A percentile compares a stretch with the other conserved stretches of the same genome.
Conservation (phyloP, 1,139 yeast genomes). For the Pichia sp. region DNA sequence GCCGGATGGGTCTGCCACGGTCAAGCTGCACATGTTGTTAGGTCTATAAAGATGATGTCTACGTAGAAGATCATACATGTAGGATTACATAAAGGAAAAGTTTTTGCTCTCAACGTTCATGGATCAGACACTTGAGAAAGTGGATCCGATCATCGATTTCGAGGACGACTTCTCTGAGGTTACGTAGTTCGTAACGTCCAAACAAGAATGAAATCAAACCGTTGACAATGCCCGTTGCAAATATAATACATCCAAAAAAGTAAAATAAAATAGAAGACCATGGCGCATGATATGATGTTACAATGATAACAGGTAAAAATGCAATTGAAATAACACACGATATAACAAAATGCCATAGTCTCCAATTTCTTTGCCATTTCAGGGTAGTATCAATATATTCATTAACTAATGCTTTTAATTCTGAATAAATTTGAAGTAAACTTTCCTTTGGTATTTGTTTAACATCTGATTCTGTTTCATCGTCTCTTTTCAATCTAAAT, state of each 20-base stretch:
- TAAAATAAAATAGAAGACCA: conserved; percentile 59
- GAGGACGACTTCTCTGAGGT: conserved; percentile 59
- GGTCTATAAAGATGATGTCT: too few relatives aligned
- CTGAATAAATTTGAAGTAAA: conserved; percentile 41
- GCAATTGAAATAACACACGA: conserved; percentile 49
- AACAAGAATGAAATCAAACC: conserved; percentile 77
- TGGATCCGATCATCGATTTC: conserved; percentile 48
- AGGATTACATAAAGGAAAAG: too few relatives aligned
- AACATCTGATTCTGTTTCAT: not conserved
- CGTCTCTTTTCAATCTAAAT: conserved; percentile 26
- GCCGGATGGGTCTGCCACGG: too few relatives aligned
- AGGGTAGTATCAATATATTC: conserved; percentile 49
- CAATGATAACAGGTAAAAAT: conserved; percentile 52
- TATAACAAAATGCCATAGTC: conserved; percentile 56
- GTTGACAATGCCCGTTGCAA: conserved; percentile 63
- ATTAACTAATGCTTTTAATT: conserved; percentile 49
- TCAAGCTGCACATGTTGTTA: too few relatives aligned
- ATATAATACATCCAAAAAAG: conserved; percentile 44
- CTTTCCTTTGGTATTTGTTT: conserved; percentile 16
- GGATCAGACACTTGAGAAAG: too few relatives aligned
- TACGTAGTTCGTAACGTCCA: conserved; percentile 73
- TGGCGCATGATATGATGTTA: conserved; percentile 50
- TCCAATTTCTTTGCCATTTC: conserved; percentile 56
- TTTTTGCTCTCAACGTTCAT: not conserved
- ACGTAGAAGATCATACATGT: too few relatives aligned